phyloP scores from a whole-genome alignment of 1,284 basidiomycete species.

The Blastosporella zonata region DNA sequence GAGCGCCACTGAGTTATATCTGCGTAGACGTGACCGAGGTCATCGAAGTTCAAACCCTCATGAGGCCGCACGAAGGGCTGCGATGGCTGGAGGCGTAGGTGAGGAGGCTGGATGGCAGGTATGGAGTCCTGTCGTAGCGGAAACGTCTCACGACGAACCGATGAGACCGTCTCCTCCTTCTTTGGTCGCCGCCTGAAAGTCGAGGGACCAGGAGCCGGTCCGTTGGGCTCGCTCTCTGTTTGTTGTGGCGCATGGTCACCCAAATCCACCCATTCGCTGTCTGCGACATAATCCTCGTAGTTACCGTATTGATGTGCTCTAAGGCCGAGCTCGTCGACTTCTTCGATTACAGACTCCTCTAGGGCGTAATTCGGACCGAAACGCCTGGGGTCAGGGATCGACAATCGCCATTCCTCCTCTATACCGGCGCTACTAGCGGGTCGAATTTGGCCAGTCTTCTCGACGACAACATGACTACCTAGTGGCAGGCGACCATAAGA shows the following conservation, averaged over 20 bases:
- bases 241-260: constrained; percentile 34
- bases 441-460: constrained; percentile 49
- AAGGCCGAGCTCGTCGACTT: constrained; percentile 33
- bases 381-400: constrained; percentile 47
- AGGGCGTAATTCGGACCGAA: constrained; percentile 53
- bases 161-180: constrained; percentile 31
- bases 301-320: constrained; percentile 22
- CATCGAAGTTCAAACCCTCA: constrained; percentile 62
- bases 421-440: constrained; percentile 19
- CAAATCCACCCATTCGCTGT: constrained; percentile 56
- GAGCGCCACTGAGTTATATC: constrained; percentile 69
- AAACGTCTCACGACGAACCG: constrained; percentile 59
- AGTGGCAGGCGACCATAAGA: constrained; percentile 56
- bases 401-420: constrained; percentile 29
- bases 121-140: constrained; percentile 48
- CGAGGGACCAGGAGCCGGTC: constrained; percentile 32
- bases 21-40: constrained; percentile 60
- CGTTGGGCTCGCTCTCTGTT: constrained; percentile 36
- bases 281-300: constrained; percentile 25
- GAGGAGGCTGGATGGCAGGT: constrained; percentile 50
- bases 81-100: constrained; percentile 62
- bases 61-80: constrained; percentile 71
- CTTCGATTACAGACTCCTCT: constrained; percentile 36
- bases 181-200: constrained; percentile 32
- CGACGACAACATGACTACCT: constrained; percentile 57